A percentile compares a stretch with the other conserved stretches of the same genome.
phyloP scores from a whole-genome alignment of 1,139 yeast species.

The Scheffersomyces insectosa region DNA sequence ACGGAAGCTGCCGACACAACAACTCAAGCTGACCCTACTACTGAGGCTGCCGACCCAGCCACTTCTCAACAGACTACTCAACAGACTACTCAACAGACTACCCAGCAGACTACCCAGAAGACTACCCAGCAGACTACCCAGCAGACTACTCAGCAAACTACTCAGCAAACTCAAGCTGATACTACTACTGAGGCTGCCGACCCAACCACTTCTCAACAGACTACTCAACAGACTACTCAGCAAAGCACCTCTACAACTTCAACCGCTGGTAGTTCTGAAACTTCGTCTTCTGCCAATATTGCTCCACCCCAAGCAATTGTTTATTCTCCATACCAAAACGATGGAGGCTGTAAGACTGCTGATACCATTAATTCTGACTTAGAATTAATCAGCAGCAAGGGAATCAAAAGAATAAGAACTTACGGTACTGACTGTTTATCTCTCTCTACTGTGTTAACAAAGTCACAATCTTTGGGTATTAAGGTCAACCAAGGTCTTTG shows the following conservation, averaged over 20 bases:
- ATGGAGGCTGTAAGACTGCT: slow-evolving; percentile 64
- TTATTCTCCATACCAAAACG: slow-evolving; percentile 78
- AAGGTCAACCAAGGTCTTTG: slow-evolving; percentile 85
- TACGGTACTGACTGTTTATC: slow-evolving; percentile 88
- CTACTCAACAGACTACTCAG: slow-evolving; percentile 8
- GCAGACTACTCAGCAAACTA: slow-evolving; percentile 1
- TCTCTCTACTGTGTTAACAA: slow-evolving; percentile 63
- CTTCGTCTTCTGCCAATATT: slow-evolving; percentile 15
- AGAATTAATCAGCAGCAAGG: slow-evolving; percentile 53
- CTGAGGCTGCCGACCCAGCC: slow-evolving; percentile 5
- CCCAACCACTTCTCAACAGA: slow-evolving; percentile 10
- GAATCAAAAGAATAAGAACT: slow-evolving; percentile 65
- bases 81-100: background rate
- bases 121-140: slow-evolving; percentile 2
- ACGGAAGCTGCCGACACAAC: slow-evolving; percentile 5
- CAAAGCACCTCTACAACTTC: slow-evolving; percentile 16
- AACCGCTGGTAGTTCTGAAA: slow-evolving; percentile 20
- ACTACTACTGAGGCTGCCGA: slow-evolving; percentile 6
- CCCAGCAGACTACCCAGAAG: background rate
- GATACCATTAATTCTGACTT: slow-evolving; percentile 61
- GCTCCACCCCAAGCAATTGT: slow-evolving; percentile 58
- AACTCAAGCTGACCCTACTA: slow-evolving; percentile 8
- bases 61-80: background rate
- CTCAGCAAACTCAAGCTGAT: slow-evolving; percentile 1
- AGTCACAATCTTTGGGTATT: slow-evolving; percentile 60